These are phyloP conservation scores for Rickenella mellea DNA, from an alignment of 768 basidiomycete species.

Conservation along the genomic window DNA sequence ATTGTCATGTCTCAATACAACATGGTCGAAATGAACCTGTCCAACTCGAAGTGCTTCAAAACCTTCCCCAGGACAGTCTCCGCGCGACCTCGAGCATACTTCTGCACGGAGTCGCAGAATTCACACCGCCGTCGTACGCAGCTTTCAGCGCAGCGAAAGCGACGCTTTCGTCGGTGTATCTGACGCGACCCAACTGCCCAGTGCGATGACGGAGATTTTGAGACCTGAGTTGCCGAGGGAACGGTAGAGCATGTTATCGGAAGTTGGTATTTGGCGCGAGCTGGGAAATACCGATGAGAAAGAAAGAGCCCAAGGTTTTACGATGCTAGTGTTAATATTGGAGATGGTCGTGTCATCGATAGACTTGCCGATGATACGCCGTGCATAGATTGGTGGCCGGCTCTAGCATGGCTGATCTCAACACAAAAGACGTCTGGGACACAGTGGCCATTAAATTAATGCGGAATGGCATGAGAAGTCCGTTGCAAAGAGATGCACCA, in stretches of 20 bases:
- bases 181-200: conserved; percentile 7
- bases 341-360: no score
- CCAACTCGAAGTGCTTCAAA: conserved; percentile 7
- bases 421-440: no score
- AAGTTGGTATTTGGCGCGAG: background rate
- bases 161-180: conserved; percentile 5
- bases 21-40: conserved; percentile 9
- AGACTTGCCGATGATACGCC: no score
- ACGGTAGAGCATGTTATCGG: conserved; percentile 5
- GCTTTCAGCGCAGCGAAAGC: conserved; percentile 9
- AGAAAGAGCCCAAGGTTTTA: no score
- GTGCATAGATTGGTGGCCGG: no score
- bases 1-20: conserved; percentile 9
- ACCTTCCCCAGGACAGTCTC: conserved; percentile 9
- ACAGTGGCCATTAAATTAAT: no score
- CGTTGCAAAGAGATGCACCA: no score
- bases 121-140: conserved; percentile 9
- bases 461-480: no score
- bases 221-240: conserved; percentile 8
- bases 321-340: no score
- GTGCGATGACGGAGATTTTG: conserved; percentile 4
- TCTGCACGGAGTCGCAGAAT: conserved; percentile 9
- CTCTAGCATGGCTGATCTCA: no score
- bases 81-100: conserved; percentile 4
- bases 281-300: no score